These are phyloP conservation scores for Chamaecyparis obtusa DNA, from an alignment of 75 land plant genomes.

Conservation along the genomic window DNA sequence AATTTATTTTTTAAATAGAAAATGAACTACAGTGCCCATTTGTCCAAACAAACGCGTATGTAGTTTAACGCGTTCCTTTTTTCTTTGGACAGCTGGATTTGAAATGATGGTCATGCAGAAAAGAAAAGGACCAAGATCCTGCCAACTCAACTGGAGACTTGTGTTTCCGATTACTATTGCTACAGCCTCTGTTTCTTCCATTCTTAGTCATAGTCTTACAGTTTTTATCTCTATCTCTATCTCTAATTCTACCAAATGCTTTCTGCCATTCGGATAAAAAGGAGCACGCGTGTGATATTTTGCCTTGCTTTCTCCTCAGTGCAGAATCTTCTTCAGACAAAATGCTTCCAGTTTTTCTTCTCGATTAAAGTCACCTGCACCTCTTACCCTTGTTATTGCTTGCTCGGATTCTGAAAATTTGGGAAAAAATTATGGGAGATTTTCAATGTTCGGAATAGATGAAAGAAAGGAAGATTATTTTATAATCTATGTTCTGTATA, in stretches of 20 bases:
- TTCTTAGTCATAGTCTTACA: not conserved
- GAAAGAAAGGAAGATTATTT: too few relatives aligned
- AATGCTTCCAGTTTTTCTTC: not conserved
- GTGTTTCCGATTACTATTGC: not conserved
- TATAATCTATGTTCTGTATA: too few relatives aligned
- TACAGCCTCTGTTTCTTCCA: too few relatives aligned
- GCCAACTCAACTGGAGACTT: not conserved
- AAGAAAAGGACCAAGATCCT: not conserved
- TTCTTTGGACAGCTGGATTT: too few relatives aligned
- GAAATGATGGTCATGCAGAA: too few relatives aligned
- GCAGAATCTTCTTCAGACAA: not conserved
- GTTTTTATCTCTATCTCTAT: too few relatives aligned
- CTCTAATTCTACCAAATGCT: not conserved
- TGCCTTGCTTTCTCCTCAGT: not conserved
- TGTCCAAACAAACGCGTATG: too few relatives aligned
- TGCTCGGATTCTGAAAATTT: not conserved
- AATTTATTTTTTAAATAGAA: not conserved
- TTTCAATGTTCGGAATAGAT: too few relatives aligned
- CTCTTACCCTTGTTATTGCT: not conserved
- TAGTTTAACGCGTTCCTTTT: too few relatives aligned
- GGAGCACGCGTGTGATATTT: not conserved
- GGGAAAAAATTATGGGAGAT: too few relatives aligned
- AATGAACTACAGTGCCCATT: too few relatives aligned
- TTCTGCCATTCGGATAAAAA: not conserved
- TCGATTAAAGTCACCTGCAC: not conserved